Evolutionary conservation across 257 asterid species (phyloP), one percentile per base, ranked within the genome.

Genomic region (Plantago elongata): DNA sequence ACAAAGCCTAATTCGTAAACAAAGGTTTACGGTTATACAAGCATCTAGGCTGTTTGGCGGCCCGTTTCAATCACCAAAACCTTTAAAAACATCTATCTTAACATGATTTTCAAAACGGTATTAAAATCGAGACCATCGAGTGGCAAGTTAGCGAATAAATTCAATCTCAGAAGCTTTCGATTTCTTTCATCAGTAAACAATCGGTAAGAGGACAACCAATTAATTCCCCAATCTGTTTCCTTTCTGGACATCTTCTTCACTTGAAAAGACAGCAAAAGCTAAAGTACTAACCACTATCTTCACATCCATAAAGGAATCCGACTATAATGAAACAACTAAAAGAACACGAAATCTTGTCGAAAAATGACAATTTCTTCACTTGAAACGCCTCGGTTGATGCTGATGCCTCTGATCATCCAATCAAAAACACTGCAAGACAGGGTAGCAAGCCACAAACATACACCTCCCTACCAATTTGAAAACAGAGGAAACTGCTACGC

Each of bases 401-500:
- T 75, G 87, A 60, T 86, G 93, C 30, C 86, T 52, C 38, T 62
- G 78, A n/a, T 80, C 84, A 70, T 82, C 93, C 78, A 67, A 73
- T 18, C 84, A 79, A 48, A 81, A 79, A 62, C 95, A 87, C 74
- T 74, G 90, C 81, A 82, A 52, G 57, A 87, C 71, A 17, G 94
- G 95, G 67, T 70, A 84, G 57, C 72, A 84, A 7, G 77, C 80
- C 3, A 75, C 84, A 60, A 82, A 82, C 67, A 77, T 8, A 68
- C 88, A 77, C 70, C 86, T 75, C 64, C 74, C 71, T 5, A 76
- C 60, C 61, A 54, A 13, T 57, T 76, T 69, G 43, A 78, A 70
- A 1, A 54, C 44, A 3, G 72, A 74, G 0, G 86, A 68, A 3
- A 78, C 70, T 17, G 70, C 10, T 48, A 66, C 42, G 67, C 93